Conservation (phyloP, 257 asterid genomes). For the Hygrophila difformis region DNA sequence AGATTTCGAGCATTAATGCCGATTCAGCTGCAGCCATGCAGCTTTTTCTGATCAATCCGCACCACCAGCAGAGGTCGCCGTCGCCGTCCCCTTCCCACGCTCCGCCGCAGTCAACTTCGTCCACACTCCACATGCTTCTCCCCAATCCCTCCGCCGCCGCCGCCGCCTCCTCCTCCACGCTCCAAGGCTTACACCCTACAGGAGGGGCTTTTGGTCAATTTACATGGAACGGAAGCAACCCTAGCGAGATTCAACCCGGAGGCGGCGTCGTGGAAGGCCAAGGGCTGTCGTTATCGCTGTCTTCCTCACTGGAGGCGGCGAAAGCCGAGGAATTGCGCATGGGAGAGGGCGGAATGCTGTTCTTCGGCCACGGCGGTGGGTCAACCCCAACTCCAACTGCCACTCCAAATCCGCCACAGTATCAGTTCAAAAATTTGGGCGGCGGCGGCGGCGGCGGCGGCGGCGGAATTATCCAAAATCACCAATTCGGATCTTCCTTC, state of each 20-base stretch:
- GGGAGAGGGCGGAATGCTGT: slow-evolving; percentile 58
- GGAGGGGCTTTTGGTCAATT: slow-evolving; percentile 53
- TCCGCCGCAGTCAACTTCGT: slow-evolving; percentile 26
- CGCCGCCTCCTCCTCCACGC: slow-evolving; percentile 23
- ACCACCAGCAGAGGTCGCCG: slow-evolving; percentile 39
- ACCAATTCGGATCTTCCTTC: slow-evolving; percentile 36
- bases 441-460: slow-evolving; percentile 19
- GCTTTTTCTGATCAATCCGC: slow-evolving; percentile 83
- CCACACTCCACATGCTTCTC: slow-evolving; percentile 72
- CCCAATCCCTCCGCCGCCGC: slow-evolving; percentile 35
- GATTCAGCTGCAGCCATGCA: slow-evolving; percentile 93
- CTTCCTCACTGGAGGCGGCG: slow-evolving; percentile 58
- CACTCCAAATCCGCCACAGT: slow-evolving; percentile 25
- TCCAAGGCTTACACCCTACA: slow-evolving; percentile 36
- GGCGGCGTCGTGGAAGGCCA: slow-evolving; percentile 54
- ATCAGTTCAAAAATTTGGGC: slow-evolving; percentile 39
- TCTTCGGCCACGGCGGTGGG: slow-evolving; percentile 54
- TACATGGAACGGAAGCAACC: slow-evolving; percentile 34
- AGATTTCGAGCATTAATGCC: slow-evolving; percentile 39
- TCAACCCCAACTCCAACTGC: slow-evolving; percentile 14
- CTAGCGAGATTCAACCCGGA: slow-evolving; percentile 36
- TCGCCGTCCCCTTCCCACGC: slow-evolving; percentile 59
- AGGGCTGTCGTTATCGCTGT: slow-evolving; percentile 72
- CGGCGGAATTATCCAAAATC: slow-evolving; percentile 23
- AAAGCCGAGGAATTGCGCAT: slow-evolving; percentile 69